Evolutionary conservation across 257 asterid genomes (phyloP).

Genomic region (Lycium ferocissimum): DNA sequence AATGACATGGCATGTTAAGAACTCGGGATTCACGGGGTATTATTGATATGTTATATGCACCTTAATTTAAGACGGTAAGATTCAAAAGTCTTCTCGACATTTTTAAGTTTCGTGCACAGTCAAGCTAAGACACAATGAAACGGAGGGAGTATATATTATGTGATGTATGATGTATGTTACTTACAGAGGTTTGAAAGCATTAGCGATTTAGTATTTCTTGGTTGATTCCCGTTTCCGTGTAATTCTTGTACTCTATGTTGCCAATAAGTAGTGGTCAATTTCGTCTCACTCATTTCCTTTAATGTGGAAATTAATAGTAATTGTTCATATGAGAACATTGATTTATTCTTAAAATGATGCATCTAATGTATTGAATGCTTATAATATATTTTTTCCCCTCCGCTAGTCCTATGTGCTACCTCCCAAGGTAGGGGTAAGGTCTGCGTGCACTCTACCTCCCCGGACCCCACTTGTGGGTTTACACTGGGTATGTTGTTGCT

Average conservation of each 20-base stretch:
- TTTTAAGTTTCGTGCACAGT: neutral
- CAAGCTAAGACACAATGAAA: neutral
- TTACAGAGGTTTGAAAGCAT: neutral
- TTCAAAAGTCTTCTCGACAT: neutral
- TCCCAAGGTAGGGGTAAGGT: no score
- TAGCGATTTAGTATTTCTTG: neutral
- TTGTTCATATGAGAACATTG: neutral
- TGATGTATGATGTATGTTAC: neutral
- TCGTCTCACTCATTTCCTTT: slow-evolving; percentile 24
- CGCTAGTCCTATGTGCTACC: no score
- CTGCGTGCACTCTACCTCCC: no score
- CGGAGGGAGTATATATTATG: neutral
- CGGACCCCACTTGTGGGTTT: no score
- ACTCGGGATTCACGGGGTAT: neutral
- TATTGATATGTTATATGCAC: neutral
- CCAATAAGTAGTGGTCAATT: neutral
- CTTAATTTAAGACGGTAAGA: neutral
- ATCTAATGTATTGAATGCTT: neutral
- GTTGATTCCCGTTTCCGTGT: neutral
- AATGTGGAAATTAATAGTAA: slow-evolving; percentile 13
- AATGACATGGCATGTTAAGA: neutral
- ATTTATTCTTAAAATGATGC: neutral
- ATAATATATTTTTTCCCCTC: no score
- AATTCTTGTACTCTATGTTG: slow-evolving; percentile 23
- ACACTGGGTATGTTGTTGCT: no score